phyloP scores from a whole-genome alignment of 495 filamentous ascomycete species.

The Umbilicaria muhlenbergii region DNA sequence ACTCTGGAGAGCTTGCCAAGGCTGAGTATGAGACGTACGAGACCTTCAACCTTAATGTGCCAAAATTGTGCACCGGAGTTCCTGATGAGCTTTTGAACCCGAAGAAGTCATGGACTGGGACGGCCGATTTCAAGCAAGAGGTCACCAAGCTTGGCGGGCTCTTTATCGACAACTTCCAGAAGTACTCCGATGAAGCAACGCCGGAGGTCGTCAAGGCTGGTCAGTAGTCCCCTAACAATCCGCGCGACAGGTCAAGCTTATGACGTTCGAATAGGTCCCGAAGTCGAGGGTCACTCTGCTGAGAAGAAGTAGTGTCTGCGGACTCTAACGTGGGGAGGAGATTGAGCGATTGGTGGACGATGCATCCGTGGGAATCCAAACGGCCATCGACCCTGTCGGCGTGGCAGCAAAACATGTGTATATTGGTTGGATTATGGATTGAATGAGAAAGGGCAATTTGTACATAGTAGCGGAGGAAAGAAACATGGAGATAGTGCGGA shows the following conservation, averaged over 20 bases:
- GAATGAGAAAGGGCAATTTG: too few species aligned
- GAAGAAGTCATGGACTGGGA: conserved; percentile 73
- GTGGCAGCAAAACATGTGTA: too few species aligned
- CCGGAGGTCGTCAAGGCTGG: conserved; percentile 58
- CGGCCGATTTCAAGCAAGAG: conserved; percentile 63
- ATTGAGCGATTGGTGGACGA: neutral
- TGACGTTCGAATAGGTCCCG: neutral
- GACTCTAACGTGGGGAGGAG: neutral
- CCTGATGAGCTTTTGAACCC: conserved; percentile 90
- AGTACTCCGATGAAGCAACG: conserved; percentile 79
- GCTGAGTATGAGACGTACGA: conserved; percentile 89
- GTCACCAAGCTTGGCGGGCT: conserved; percentile 75
- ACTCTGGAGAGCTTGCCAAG: conserved; percentile 86
- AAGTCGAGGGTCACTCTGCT: neutral
- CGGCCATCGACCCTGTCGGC: too few species aligned
- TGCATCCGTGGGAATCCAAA: too few species aligned
- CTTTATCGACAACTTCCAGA: conserved; percentile 95
- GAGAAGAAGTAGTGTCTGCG: neutral
- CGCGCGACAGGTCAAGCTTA: neutral
- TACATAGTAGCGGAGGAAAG: too few species aligned
- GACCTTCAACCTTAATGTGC: conserved; percentile 89
- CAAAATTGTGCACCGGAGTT: conserved; percentile 71
- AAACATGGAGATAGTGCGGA: too few species aligned
- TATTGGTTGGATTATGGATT: too few species aligned
- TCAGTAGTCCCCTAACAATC: conserved; percentile 14